Evolutionary conservation across 78 protist species (phyloP), one percentile per base, ranked within the genome.

Genomic region (Protostelium mycophagum): DNA sequence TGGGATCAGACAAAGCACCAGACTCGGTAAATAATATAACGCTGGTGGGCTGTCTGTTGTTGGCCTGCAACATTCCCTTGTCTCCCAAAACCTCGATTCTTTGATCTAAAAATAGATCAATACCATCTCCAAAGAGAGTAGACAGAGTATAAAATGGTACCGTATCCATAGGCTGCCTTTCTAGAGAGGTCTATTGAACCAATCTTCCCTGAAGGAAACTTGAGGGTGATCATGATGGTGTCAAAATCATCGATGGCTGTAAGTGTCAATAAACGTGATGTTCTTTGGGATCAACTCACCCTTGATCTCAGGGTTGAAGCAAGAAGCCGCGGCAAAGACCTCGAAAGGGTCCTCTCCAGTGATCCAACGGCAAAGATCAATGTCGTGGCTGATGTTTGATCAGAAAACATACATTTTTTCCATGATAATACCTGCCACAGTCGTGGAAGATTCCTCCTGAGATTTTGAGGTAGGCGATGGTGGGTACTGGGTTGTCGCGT

Each of bases 151-250:
- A 51, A 51, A 16, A 16, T 51, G 73, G 73, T 16, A 51, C 73
- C 90, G 38, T 88, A 88, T 1, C 90, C 90, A 28, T 88, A 88
- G 84, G 34, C 90, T 1, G 90, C 90, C 86, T 88, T 51, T 23
- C 90, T 23, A 23, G 88, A 83, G 34, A 35, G n/a, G 38, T 88
- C 90, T 23, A 88, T 88, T 9, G 86, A 37, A 9, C 37, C 90
- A 28, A 88, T 28, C 37, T 28, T 28, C 10, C 88, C 84, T 23
- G 29, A 25, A 1, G 84, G 37, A 9, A 88, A 83, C 34, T 34
- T 28, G 34, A 88, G 86, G 1, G 85, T 83, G 34, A 88, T 34
- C 25, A 88, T 83, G 37, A 85, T n/a, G 34, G 90, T 88, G 90
- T 88, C 90, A 23, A 88, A 83, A 34, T 88, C 90, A 25, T 36